phyloP scores from a whole-genome alignment of 2,329 filamentous ascomycete genomes.

The Penicillium griseofulvum region DNA sequence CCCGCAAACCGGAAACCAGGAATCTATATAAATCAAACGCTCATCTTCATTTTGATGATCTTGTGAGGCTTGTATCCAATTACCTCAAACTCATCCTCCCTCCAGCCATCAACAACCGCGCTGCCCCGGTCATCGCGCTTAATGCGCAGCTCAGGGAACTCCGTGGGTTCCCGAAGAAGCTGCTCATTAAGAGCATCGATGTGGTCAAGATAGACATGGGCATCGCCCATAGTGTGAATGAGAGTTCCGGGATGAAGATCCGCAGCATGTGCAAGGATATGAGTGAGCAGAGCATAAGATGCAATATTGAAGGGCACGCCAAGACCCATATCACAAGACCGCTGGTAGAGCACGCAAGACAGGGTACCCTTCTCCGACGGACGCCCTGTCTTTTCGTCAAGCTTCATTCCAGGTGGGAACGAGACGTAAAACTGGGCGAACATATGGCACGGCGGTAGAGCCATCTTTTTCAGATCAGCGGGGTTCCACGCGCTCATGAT shows the following conservation, averaged over 20 bases:
- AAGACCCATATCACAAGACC: slow-evolving; percentile 94
- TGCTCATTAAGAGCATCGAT: slow-evolving; percentile 82
- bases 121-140: slow-evolving; percentile 64
- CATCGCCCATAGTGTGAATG: slow-evolving; percentile 95
- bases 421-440: slow-evolving; percentile 95
- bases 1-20: not conserved
- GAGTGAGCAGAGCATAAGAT: slow-evolving; percentile 85
- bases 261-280: slow-evolving; percentile 89
- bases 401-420: slow-evolving; percentile 51
- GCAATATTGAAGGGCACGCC: slow-evolving; percentile 98
- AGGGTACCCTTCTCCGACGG: slow-evolving; percentile 63
- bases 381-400: slow-evolving; percentile 28
- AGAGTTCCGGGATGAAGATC: slow-evolving; percentile 81
- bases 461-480: slow-evolving; percentile 80
- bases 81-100: slow-evolving; percentile 80
- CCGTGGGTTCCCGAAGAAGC: slow-evolving; percentile 72
- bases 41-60: slow-evolving; percentile 98
- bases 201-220: slow-evolving; percentile 94
- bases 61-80: slow-evolving; percentile 89
- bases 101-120: slow-evolving; percentile 93
- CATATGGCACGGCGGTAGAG: slow-evolving; percentile 92
- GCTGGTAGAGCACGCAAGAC: slow-evolving; percentile 87
- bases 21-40: slow-evolving; percentile 56
- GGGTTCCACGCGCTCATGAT: slow-evolving; percentile 95
- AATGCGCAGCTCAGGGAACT: slow-evolving; percentile 78